phyloP scores from a whole-genome alignment of 371 early-diverging fungal genomes.

The Mortierella sp. region DNA sequence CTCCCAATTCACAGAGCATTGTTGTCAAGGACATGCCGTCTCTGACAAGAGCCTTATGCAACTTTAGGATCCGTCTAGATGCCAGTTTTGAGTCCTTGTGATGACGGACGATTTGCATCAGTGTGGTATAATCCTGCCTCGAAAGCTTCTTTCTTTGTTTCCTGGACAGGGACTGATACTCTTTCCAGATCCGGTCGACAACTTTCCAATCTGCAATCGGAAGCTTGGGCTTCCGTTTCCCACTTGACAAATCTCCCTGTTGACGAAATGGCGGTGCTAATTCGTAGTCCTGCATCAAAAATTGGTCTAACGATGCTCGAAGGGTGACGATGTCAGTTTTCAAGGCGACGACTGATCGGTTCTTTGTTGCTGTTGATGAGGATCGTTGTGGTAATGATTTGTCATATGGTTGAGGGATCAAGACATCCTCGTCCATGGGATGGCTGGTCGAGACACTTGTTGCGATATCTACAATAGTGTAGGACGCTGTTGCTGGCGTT shows the following conservation, averaged over 20 bases:
- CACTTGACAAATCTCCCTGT: background rate
- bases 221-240: conserved; percentile 9
- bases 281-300: conserved; percentile 6
- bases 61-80: conserved; percentile 12
- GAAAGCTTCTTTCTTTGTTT: background rate
- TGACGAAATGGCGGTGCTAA: conserved; percentile 15
- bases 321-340: background rate
- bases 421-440: background rate
- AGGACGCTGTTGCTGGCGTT: conserved; percentile 19
- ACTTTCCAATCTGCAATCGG: background rate
- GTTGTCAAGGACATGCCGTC: conserved; percentile 7
- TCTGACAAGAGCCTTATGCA: conserved; percentile 6
- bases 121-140: conserved; percentile 21
- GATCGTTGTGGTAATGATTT: background rate
- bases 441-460: background rate
- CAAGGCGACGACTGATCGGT: too few species aligned
- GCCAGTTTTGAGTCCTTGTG: background rate
- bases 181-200: conserved; percentile 12
- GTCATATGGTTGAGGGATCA: background rate
- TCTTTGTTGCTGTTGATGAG: background rate
- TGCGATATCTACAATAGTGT: conserved; percentile 8
- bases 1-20: conserved; percentile 11
- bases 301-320: conserved; percentile 5
- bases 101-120: conserved; percentile 27
- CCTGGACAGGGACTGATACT: conserved; percentile 3